A percentile compares a stretch with the other conserved stretches of the same genome.
Evolutionary conservation across 2,329 filamentous ascomycete species (phyloP).

Genomic region (Sarocladiaceae sp.): DNA sequence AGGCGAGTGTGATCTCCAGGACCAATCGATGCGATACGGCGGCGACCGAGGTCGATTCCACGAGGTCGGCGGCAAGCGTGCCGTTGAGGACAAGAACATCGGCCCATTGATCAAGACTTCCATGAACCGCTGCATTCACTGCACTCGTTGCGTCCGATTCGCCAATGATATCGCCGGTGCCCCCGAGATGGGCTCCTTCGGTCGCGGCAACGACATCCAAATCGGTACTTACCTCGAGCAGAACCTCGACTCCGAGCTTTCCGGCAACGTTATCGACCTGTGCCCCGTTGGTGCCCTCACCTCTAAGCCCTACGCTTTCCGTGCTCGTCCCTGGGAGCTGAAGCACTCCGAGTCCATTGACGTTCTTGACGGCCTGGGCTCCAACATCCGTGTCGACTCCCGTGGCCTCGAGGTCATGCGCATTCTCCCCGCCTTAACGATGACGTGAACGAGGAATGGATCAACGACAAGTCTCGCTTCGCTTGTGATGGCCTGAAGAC

Average conservation of each 20-base stretch:
- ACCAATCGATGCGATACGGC: constrained; percentile 99
- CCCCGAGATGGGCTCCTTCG: constrained; percentile 88
- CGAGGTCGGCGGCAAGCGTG: constrained; percentile 92
- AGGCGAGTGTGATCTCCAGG: constrained; percentile 97
- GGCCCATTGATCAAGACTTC: constrained; percentile 97
- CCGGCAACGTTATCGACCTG: constrained; percentile 95
- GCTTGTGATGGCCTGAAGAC: constrained; percentile 96
- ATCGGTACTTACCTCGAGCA: constrained; percentile 97
- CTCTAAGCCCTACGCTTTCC: constrained; percentile 97
- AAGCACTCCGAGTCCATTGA: constrained; percentile 96
- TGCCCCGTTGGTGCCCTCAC: constrained; percentile 96
- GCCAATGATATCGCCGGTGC: constrained; percentile 96
- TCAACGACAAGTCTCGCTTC: constrained; percentile 97
- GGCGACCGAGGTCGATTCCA: constrained; percentile 95
- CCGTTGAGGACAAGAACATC: constrained; percentile 99
- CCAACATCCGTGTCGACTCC: constrained; percentile 90
- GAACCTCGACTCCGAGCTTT: constrained; percentile 90
- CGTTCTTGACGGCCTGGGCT: constrained; percentile 87
- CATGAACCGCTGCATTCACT: constrained; percentile 99
- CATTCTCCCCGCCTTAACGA: constrained; percentile 91
- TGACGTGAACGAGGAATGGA: constrained; percentile 99
- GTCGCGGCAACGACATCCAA: constrained; percentile 94
- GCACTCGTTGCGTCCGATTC: constrained; percentile 95
- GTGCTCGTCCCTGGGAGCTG: constrained; percentile 93
- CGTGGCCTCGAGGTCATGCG: constrained; percentile 96